These are phyloP conservation scores for Pythium phragmitis DNA, from an alignment of 352 stramenopile species.

Conservation along the genomic window DNA sequence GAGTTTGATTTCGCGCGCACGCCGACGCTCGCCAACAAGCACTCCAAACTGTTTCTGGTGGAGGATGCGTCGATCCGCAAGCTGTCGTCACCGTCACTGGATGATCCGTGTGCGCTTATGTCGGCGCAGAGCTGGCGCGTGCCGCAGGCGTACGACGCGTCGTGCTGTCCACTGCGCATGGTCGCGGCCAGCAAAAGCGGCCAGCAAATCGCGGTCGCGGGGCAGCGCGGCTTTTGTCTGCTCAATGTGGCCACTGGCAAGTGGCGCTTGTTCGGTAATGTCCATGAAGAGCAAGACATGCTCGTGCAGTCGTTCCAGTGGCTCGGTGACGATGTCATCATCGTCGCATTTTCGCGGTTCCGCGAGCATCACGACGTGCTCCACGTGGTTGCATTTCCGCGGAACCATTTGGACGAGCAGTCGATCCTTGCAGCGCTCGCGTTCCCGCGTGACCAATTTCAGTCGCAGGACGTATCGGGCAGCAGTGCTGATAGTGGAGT, in stretches of 20 bases:
- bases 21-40: slow-evolving; percentile 40
- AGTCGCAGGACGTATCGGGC: not conserved
- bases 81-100: slow-evolving; percentile 46
- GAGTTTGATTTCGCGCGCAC: slow-evolving; percentile 70
- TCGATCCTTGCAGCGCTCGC: slow-evolving; percentile 50
- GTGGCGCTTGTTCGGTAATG: slow-evolving; percentile 84
- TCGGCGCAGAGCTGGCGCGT: slow-evolving; percentile 63
- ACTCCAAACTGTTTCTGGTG: slow-evolving; percentile 55
- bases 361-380: slow-evolving; percentile 54
- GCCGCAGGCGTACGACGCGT: slow-evolving; percentile 53
- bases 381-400: slow-evolving; percentile 67
- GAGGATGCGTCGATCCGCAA: slow-evolving; percentile 52
- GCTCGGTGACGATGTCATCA: slow-evolving; percentile 62
- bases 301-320: slow-evolving; percentile 63
- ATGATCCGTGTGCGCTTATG: slow-evolving; percentile 62
- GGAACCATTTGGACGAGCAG: slow-evolving; percentile 74
- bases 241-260: slow-evolving; percentile 66
- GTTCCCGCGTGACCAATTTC: slow-evolving; percentile 34
- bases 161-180: slow-evolving; percentile 62
- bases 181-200: slow-evolving; percentile 52
- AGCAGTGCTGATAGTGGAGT: slow-evolving; percentile 19
- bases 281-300: slow-evolving; percentile 82
- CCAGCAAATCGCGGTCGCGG: slow-evolving; percentile 67
- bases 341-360: slow-evolving; percentile 59
- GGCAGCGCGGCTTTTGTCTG: slow-evolving; percentile 71